These are phyloP conservation scores for Adansonia madagascariensis DNA, from an alignment of 441 rosid genomes.

Conservation along the genomic window DNA sequence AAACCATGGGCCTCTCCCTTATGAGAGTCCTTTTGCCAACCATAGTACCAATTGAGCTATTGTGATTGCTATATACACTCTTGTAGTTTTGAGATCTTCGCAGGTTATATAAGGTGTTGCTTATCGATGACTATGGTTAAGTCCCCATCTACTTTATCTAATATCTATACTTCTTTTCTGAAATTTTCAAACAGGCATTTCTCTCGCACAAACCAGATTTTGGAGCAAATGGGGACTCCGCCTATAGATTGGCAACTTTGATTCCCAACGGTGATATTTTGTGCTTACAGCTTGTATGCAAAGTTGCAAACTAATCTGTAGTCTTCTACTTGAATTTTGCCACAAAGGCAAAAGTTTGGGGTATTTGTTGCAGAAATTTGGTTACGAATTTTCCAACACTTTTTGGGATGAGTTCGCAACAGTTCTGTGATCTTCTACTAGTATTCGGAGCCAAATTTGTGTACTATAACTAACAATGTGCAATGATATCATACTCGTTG, in stretches of 20 bases:
- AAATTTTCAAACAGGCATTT: constrained; percentile 66
- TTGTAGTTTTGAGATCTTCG: background rate
- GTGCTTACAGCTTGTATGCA: constrained; percentile 2
- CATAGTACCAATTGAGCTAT: background rate
- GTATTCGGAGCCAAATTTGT: constrained; percentile 16
- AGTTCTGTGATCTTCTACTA: background rate
- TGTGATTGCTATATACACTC: background rate
- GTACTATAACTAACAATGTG: background rate
- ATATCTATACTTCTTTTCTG: background rate
- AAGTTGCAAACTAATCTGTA: background rate
- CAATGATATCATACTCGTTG: constrained; percentile 12
- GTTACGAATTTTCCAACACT: background rate
- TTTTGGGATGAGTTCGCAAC: background rate
- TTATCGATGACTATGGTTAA: constrained; percentile 1
- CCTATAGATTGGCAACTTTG: constrained; percentile 89
- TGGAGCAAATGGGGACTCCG: constrained; percentile 59
- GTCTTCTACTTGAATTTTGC: constrained; percentile 17
- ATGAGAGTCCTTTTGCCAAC: too few relatives aligned
- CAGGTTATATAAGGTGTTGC: background rate
- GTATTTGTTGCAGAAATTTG: background rate
- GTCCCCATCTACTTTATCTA: constrained; percentile 1
- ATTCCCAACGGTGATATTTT: constrained; percentile 27
- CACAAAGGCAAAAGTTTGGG: constrained; percentile 21
- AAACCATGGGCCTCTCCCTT: too few relatives aligned
- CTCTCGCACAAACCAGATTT: constrained; percentile 74